phyloP scores from a whole-genome alignment of 805 yeast species.

The Yarrowia alimentaria region DNA sequence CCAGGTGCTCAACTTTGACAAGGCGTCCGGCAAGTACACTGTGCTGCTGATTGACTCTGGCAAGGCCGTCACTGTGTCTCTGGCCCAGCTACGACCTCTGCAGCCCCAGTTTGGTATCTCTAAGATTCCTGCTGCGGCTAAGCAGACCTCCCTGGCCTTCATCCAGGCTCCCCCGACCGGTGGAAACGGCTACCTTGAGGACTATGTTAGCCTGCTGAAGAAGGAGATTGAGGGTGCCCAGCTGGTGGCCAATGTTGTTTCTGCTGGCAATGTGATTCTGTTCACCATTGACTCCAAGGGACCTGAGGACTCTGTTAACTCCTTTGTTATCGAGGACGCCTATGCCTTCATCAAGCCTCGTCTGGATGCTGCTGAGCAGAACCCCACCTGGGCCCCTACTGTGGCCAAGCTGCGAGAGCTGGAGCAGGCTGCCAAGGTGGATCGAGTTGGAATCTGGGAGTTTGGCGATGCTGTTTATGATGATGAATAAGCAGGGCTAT shows the following conservation, averaged over 20 bases:
- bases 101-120: slow-evolving; percentile 44
- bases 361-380: slow-evolving; percentile 32
- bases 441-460: slow-evolving; percentile 68
- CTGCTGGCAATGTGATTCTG: slow-evolving; percentile 46
- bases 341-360: slow-evolving; percentile 50
- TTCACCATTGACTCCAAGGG: slow-evolving; percentile 57
- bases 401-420: slow-evolving; percentile 44
- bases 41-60: slow-evolving; percentile 67
- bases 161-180: slow-evolving; percentile 57
- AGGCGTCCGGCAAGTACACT: slow-evolving; percentile 45
- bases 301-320: slow-evolving; percentile 58
- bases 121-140: slow-evolving; percentile 53
- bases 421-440: slow-evolving; percentile 51
- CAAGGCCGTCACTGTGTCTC: slow-evolving; percentile 47
- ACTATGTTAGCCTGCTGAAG: slow-evolving; percentile 54
- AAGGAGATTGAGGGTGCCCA: slow-evolving; percentile 52
- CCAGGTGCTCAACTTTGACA: slow-evolving; percentile 49
- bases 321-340: slow-evolving; percentile 57
- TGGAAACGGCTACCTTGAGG: slow-evolving; percentile 54
- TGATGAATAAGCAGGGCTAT: no score
- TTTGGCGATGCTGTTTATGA: slow-evolving; percentile 69
- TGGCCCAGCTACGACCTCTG: slow-evolving; percentile 49
- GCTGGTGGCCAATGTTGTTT: slow-evolving; percentile 49
- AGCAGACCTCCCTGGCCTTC: slow-evolving; percentile 52
- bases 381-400: slow-evolving; percentile 39